Conservation (phyloP, 2,329 filamentous ascomycete species). For the Thielaviopsis populi region DNA sequence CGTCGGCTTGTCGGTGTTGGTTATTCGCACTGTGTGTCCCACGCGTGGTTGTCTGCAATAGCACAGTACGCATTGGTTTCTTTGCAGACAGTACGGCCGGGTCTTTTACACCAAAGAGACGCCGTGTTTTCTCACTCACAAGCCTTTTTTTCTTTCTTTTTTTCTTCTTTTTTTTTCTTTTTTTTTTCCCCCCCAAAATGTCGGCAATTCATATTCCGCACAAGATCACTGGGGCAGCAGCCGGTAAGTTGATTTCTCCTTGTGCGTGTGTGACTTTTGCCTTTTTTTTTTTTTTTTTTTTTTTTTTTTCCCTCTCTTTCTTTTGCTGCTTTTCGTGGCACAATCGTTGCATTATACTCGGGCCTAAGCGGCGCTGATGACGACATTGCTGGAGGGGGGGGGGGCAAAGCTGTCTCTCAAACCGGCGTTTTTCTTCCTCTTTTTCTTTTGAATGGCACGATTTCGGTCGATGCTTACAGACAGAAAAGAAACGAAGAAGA, state of each 20-base stretch:
- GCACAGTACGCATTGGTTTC: background rate
- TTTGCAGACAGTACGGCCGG: background rate
- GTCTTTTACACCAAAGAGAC: background rate
- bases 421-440: background rate
- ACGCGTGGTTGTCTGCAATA: background rate
- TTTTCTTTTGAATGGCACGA: background rate
- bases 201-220: slow-evolving; percentile 6
- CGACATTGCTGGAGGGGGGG: background rate
- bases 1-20: background rate
- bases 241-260: slow-evolving; percentile 7
- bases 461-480: too few relatives aligned
- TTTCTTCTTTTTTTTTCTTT: background rate
- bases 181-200: slow-evolving; percentile 7
- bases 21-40: background rate
- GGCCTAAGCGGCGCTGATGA: slow-evolving; percentile 4
- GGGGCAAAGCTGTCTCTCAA: background rate
- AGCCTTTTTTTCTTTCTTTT: background rate
- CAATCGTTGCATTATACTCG: background rate
- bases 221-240: background rate
- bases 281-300: background rate
- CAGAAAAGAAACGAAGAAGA: too few relatives aligned
- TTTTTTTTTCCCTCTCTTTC: background rate
- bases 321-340: background rate
- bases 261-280: background rate
- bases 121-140: background rate